These are phyloP conservation scores for Colletotrichum noveboracense DNA, from an alignment of 2,329 filamentous ascomycete species.

Conservation along the genomic window DNA sequence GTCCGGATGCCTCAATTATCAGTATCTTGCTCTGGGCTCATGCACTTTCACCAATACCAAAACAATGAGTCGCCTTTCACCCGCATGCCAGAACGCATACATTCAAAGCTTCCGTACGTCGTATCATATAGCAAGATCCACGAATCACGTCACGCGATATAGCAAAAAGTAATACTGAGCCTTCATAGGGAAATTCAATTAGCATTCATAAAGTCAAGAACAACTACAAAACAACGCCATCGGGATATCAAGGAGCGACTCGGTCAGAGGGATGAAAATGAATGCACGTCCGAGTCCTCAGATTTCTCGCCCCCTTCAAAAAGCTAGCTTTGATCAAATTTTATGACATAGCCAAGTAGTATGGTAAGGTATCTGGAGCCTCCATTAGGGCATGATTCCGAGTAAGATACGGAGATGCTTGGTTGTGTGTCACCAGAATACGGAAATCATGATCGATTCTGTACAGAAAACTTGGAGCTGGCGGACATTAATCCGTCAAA, in stretches of 20 bases:
- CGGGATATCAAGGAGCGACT: neutral
- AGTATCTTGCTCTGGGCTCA: fast-evolving
- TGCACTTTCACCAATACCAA: neutral
- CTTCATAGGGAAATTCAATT: fast-evolving
- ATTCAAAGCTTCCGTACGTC: neutral
- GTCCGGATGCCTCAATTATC: neutral
- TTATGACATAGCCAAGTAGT: neutral
- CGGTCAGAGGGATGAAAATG: neutral
- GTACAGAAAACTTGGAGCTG: neutral
- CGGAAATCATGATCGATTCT: neutral
- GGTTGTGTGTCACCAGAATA: neutral
- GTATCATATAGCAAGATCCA: neutral
- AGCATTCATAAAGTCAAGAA: neutral
- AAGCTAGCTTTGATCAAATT: neutral
- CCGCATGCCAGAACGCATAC: neutral
- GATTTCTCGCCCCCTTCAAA: neutral
- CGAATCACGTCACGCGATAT: neutral
- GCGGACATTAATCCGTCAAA: neutral
- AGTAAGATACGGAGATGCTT: neutral
- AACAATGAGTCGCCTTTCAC: neutral
- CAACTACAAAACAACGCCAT: neutral
- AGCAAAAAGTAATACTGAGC: fast-evolving
- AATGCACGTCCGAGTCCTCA: neutral
- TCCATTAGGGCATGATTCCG: neutral
- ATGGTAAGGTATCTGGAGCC: neutral